Percentiles rank a stretch among this genome's conserved stretches.
phyloP scores from a whole-genome alignment of 2,329 filamentous ascomycete genomes.

The Didymella sp. region DNA sequence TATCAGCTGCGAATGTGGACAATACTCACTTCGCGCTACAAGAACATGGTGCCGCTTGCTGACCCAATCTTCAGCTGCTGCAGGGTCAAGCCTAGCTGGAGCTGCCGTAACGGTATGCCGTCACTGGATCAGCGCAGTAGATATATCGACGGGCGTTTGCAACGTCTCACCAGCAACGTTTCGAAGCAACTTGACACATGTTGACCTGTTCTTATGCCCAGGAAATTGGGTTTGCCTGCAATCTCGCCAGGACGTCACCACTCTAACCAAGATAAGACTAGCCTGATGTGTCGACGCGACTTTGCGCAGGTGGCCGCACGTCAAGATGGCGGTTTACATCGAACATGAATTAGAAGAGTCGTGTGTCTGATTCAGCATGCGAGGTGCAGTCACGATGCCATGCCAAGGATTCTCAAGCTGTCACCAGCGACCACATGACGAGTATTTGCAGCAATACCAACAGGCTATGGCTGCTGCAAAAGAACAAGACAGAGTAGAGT shows the following conservation, averaged over 20 bases:
- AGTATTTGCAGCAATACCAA: too few species aligned
- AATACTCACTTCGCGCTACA: not conserved
- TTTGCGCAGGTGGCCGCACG: too few species aligned
- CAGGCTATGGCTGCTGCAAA: too few species aligned
- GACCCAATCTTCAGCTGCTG: slow-evolving; percentile 14
- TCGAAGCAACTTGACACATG: not conserved
- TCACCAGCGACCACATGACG: too few species aligned
- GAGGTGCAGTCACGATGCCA: too few species aligned
- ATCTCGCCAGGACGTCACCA: not conserved
- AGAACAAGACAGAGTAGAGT: too few species aligned
- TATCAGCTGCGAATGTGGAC: not conserved
- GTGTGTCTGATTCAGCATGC: too few species aligned
- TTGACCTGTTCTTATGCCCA: not conserved
- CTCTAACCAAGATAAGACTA: not conserved
- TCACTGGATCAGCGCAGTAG: not conserved
- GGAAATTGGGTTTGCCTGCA: not conserved
- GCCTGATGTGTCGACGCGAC: not conserved
- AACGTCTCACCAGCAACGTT: not conserved
- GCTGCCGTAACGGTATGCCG: not conserved
- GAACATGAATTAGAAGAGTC: too few species aligned
- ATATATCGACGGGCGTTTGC: not conserved
- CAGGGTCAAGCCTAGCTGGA: slow-evolving; percentile 2
- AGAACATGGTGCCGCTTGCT: slow-evolving; percentile 3
- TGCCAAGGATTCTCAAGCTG: too few species aligned
- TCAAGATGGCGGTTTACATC: too few species aligned